phyloP scores from a whole-genome alignment of 306 rosid species.

The Cicer yamashitae region DNA sequence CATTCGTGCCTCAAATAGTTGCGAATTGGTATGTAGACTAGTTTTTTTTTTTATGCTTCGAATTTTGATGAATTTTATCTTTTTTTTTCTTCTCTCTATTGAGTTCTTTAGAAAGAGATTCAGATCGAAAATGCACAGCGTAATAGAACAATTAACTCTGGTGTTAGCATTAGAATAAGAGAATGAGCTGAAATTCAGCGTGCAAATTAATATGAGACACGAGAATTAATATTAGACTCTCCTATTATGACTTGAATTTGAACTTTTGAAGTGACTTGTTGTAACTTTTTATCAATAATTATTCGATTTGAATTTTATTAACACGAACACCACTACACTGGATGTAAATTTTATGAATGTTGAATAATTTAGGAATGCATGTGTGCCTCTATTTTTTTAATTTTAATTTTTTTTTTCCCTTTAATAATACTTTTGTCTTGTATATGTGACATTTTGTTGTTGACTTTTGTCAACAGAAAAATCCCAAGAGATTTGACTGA shows the following conservation, averaged over 20 bases:
- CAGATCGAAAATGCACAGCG: constrained; percentile 25
- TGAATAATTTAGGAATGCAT: constrained; percentile 34
- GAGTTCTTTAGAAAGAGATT: constrained; percentile 11
- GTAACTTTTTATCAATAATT: background rate
- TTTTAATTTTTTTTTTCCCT: background rate
- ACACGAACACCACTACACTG: background rate
- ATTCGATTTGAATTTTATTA: constrained; percentile 23
- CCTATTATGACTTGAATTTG: constrained; percentile 26
- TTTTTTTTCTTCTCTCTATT: background rate
- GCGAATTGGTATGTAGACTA: background rate
- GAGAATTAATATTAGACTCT: background rate
- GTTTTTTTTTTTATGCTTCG: constrained; percentile 15
- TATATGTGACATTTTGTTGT: background rate
- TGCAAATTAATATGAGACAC: background rate
- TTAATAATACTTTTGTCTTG: constrained; percentile 5
- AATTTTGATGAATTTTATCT: background rate
- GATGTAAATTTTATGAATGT: constrained; percentile 2
- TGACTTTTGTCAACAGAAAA: constrained; percentile 66
- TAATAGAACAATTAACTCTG: constrained; percentile 1
- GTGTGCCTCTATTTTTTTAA: background rate
- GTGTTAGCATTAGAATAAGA: background rate
- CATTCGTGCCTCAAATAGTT: background rate
- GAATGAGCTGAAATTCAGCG: background rate
- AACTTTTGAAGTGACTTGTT: background rate
- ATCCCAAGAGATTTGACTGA: constrained; percentile 98